These are phyloP conservation scores for Chaetomiaceae sp. DNA, from an alignment of 2,329 filamentous ascomycete genomes.

Conservation along the genomic window DNA sequence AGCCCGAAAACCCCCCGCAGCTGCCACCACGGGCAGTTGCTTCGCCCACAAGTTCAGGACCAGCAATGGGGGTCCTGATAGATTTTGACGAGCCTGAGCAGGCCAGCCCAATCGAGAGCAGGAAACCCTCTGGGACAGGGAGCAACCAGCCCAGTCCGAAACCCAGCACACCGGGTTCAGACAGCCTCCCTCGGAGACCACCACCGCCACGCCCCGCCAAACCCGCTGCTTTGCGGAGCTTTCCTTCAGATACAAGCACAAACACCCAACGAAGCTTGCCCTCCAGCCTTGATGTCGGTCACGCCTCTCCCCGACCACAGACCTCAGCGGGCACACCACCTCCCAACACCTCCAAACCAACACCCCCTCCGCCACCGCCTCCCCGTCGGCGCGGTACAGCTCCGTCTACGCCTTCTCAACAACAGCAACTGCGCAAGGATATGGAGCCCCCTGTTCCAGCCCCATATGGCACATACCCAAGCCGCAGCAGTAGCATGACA, in stretches of 20 bases:
- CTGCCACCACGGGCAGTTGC: conserved; percentile 33
- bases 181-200: conserved; percentile 29
- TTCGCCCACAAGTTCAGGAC: conserved; percentile 30
- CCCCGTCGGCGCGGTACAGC: conserved; percentile 42
- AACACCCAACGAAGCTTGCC: not conserved
- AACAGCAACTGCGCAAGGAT: not conserved
- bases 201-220: conserved; percentile 56
- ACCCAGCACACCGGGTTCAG: conserved; percentile 51
- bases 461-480: not conserved
- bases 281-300: not conserved
- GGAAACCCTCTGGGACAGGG: conserved; percentile 6
- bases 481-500: not conserved
- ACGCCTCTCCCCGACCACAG: not conserved
- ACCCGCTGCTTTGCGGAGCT: conserved; percentile 50
- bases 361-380: conserved; percentile 42
- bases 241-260: conserved; percentile 31
- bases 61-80: conserved; percentile 55
- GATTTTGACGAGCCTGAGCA: conserved; percentile 53
- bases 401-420: not conserved
- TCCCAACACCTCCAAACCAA: conserved; percentile 16
- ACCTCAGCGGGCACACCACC: conserved; percentile 4
- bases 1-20: conserved; percentile 28
- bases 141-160: conserved; percentile 47
- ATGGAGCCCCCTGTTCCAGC: not conserved
- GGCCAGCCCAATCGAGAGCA: conserved; percentile 21